Base-by-base conservation (phyloP, 1,284 basidiomycete species). In the Cutaneotrichosporon cutaneum region DNA sequence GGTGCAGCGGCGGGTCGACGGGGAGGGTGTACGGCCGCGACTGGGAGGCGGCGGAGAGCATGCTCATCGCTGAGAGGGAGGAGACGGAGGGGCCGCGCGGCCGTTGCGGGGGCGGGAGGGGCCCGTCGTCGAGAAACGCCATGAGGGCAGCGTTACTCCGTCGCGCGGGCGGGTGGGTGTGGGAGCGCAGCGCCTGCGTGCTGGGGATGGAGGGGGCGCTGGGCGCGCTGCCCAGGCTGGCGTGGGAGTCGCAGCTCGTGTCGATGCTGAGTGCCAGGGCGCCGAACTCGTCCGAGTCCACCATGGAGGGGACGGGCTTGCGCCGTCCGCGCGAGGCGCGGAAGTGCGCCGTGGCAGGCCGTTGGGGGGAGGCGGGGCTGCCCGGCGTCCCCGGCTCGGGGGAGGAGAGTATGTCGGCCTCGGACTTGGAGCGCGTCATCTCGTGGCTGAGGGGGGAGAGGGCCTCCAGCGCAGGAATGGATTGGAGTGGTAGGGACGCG, bases 11-110 rank as follows among this genome's bases (percentile, higher is more conserved):
- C 8, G 66, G 64, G 51, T 68, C 68, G 26, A 67, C 65, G 16
- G 64, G 60, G n/a, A 73, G 62, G 39, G 68, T 48, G 48, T 71
- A 72, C n/a, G 52, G 60, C 24, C 56, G 55, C 22, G 36, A 44
- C 24, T 56, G 50, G 3, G 55, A 35, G 21, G 39, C 35, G n/a
- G 54, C 30, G 7, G 53, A 54, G 24, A 50, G 27, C 14, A n/a
- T 35, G 30, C 50, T 54, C 33, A 26, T 44, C 24, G 33, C 39
- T 18, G 54, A 55, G 24, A 44, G 21, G 24, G 42, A 44, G 11
- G 54, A 30, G 9, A 44, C 26, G 44, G 33, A 33, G 27, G 30
- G 24, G n/a, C 44, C 26, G 30, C 42, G 18, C 3, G 22, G 22
- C 22, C 26, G 35, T 24, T 21, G 36, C 2, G 39, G 32, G 2